Evolutionary conservation across 2,329 filamentous ascomycete species (phyloP).

Genomic region (Fonsecaea pedrosoi): DNA sequence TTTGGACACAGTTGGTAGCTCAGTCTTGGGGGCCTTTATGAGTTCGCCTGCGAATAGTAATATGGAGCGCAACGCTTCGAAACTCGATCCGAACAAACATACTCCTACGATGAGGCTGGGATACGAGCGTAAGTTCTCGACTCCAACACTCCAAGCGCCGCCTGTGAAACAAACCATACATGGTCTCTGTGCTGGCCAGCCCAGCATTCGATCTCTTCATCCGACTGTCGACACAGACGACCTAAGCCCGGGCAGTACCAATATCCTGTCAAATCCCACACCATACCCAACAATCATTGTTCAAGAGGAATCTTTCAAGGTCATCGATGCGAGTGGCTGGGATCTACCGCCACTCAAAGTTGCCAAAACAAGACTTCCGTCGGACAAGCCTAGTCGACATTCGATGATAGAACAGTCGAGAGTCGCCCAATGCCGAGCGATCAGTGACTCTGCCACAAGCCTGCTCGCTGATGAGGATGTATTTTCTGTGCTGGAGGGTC

Average conservation of each 20-base stretch:
- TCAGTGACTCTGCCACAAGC: constrained; percentile 31
- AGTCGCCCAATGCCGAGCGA: constrained; percentile 26
- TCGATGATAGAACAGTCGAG: constrained; percentile 35
- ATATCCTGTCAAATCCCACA: not conserved
- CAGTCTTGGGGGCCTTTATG: constrained; percentile 25
- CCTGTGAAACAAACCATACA: constrained; percentile 24
- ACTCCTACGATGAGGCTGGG: constrained; percentile 19
- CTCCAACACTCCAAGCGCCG: constrained; percentile 19
- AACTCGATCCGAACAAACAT: constrained; percentile 1
- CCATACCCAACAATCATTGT: constrained; percentile 10
- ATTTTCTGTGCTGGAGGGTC: constrained; percentile 7
- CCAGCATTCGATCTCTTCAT: constrained; percentile 29
- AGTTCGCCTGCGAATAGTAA: constrained; percentile 21
- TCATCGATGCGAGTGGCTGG: constrained; percentile 33
- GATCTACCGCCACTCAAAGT: constrained; percentile 17
- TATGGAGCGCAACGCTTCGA: not conserved
- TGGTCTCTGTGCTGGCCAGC: constrained; percentile 16
- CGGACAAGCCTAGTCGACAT: constrained; percentile 15
- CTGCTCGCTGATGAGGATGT: constrained; percentile 20
- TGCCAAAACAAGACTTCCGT: constrained; percentile 15
- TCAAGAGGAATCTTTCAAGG: constrained; percentile 29
- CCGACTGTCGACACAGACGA: constrained; percentile 24
- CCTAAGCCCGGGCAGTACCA: constrained; percentile 1
- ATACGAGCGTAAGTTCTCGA: constrained; percentile 18
- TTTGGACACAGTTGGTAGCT: constrained; percentile 28